Evolutionary conservation across 176 grass and related monocot species (phyloP), one percentile per base, ranked within the genome.

Genomic region (Bonia amplexicaulis): DNA sequence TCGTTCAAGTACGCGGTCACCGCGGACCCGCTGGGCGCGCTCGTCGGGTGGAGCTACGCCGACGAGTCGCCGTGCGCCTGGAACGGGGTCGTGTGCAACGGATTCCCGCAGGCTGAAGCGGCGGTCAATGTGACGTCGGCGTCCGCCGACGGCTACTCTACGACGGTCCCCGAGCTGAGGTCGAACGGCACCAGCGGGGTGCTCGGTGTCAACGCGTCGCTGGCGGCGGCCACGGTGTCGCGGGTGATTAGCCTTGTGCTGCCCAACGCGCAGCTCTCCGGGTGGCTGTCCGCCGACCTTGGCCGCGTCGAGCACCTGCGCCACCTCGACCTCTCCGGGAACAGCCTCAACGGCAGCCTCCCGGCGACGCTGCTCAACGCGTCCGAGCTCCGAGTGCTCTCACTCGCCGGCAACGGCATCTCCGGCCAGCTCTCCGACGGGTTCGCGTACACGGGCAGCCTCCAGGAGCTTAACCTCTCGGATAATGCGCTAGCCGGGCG

Each of bases 1-100:
- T 70, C 87, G 23, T 96, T 99, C 88, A 96, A 90, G 81, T 88
- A 88, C 86, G 85, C 93, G 2, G 48, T 96, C 37, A 81, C 89
- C 33, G 80, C 88, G 3, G 97, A 99, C 81, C 97, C 97, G 47
- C 82, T 80, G 16, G 85, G 80, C 9, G 90, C 82, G 78, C 93
- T 99, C 19, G 51, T 74, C 25, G 76, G 90, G 19, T 99, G 97
- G 97, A 77, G 73, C 75, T 92, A 88, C 88, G 46, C 73, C 82
- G 82, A 91, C 81, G 55, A 64, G 27, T 80, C 87, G 2, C 81
- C 91, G 9, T 99, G 97, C 80, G 77, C 14, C 8, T 99, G 93
- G 93, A 99, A 92, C 76, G 97, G 97, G 20, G 90, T 99, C 86
- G 66, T 96, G 47, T 99, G 93, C 93, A 91, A 89, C 66, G 97